These are phyloP conservation scores for Cnidoscolus chayamansa DNA, from an alignment of 441 rosid genomes.

Conservation along the genomic window DNA sequence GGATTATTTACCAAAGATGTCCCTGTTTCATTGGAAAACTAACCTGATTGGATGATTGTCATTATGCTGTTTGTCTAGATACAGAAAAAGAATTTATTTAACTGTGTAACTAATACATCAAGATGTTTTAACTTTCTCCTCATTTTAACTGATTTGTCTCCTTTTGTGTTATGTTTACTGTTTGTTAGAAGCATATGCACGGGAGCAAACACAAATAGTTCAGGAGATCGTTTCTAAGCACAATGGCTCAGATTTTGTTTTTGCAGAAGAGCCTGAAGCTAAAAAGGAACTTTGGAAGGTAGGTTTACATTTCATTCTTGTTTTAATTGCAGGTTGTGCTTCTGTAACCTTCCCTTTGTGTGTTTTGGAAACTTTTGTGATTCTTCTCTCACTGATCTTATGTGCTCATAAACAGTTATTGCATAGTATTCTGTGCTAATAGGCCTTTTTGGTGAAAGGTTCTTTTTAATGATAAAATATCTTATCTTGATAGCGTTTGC, in stretches of 20 bases:
- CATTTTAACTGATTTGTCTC: neutral
- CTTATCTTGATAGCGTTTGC: neutral
- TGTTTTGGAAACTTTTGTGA: neutral
- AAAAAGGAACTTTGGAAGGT: conserved; percentile 97
- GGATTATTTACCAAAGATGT: neutral
- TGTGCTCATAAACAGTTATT: neutral
- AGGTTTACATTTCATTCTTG: conserved; percentile 2
- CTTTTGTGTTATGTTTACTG: conserved; percentile 4
- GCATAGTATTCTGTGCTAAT: too few species aligned
- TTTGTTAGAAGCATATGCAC: conserved; percentile 72
- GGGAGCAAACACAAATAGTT: conserved; percentile 75
- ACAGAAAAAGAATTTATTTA: neutral
- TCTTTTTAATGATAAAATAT: neutral
- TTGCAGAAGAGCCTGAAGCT: conserved; percentile 76
- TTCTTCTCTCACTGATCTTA: neutral
- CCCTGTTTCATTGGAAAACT: neutral
- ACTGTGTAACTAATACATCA: too few species aligned
- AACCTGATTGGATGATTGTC: neutral
- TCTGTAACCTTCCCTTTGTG: neutral
- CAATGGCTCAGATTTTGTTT: conserved; percentile 81
- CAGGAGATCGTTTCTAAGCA: conserved; percentile 80
- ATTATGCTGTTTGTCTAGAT: neutral
- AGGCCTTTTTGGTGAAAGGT: neutral
- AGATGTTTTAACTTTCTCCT: neutral
- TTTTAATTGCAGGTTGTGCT: neutral